A percentile compares a stretch with the other conserved stretches of the same genome.
Conservation (phyloP, 2,329 filamentous ascomycete species). For the Alternaria consortialis region DNA sequence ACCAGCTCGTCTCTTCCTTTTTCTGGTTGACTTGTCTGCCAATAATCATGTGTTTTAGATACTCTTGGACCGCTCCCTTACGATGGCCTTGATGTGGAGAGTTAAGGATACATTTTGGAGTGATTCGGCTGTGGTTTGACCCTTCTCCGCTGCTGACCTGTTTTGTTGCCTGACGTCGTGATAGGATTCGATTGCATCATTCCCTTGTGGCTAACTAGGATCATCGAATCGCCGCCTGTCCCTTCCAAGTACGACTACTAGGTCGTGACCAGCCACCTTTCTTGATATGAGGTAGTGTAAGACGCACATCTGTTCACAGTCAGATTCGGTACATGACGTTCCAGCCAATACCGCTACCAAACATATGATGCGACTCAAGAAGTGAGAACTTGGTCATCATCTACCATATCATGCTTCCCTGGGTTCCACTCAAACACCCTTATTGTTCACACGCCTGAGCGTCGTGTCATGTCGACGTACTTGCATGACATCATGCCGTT, state of each 20-base stretch:
- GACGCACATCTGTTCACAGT: neutral
- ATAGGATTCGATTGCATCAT: constrained; percentile 13
- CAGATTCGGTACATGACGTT: neutral
- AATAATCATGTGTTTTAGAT: constrained; percentile 27
- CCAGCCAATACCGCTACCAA: neutral
- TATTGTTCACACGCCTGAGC: neutral
- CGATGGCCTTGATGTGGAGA: constrained; percentile 15
- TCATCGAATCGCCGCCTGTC: neutral
- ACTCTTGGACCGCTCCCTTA: constrained; percentile 12
- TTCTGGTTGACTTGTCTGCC: constrained; percentile 20
- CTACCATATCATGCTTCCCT: neutral
- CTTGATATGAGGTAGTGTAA: neutral
- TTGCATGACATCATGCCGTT: neutral
- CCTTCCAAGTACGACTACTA: neutral
- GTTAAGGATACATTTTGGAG: neutral
- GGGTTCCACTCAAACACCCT: neutral
- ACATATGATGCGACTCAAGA: neutral
- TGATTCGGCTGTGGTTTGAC: constrained; percentile 19
- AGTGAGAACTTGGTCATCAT: neutral
- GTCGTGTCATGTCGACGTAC: neutral
- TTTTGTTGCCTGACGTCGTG: constrained; percentile 23
- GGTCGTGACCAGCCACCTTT: neutral
- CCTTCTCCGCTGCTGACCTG: constrained; percentile 11
- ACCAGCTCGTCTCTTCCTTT: constrained; percentile 27
- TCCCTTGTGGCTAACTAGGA: neutral